Evolutionary conservation across 2,329 filamentous ascomycete genomes (phyloP).

Genomic region (Colletotrichum liriopes): DNA sequence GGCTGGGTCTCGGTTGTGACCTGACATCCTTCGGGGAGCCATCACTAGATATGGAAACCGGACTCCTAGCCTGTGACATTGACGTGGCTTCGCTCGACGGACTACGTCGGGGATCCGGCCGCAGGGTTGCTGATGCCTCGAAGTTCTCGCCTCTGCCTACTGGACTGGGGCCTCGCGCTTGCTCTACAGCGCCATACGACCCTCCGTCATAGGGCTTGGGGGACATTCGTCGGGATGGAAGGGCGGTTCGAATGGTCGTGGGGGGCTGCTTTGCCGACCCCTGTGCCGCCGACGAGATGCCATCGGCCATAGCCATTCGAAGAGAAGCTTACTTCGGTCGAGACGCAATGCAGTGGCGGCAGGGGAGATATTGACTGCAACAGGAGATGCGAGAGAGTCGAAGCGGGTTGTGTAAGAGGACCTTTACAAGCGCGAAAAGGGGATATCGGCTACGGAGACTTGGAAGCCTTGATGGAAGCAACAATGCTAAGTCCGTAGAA

Average conservation of each 20-base stretch:
- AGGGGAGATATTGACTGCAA: constrained; percentile 3
- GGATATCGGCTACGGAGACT: constrained; percentile 16
- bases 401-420: constrained; percentile 16
- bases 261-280: constrained; percentile 35
- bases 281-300: constrained; percentile 38
- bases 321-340: constrained; percentile 17
- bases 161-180: constrained; percentile 27
- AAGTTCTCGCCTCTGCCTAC: constrained; percentile 12
- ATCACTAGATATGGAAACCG: constrained; percentile 36
- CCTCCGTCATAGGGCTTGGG: constrained; percentile 38
- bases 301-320: constrained; percentile 45
- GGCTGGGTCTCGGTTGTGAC: constrained; percentile 36
- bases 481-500: constrained; percentile 9
- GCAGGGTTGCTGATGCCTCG: constrained; percentile 14
- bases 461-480: constrained; percentile 16
- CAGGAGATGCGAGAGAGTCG: constrained; percentile 11
- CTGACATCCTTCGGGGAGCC: constrained; percentile 32
- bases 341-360: not conserved
- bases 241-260: constrained; percentile 41
- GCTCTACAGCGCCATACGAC: constrained; percentile 24
- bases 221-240: constrained; percentile 43
- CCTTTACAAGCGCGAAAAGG: constrained; percentile 11
- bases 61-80: constrained; percentile 40
- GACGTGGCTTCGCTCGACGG: constrained; percentile 42
- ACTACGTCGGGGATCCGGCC: constrained; percentile 34